phyloP scores from a whole-genome alignment of 176 grass and related monocot species.

The Triticum dicoccoides region DNA sequence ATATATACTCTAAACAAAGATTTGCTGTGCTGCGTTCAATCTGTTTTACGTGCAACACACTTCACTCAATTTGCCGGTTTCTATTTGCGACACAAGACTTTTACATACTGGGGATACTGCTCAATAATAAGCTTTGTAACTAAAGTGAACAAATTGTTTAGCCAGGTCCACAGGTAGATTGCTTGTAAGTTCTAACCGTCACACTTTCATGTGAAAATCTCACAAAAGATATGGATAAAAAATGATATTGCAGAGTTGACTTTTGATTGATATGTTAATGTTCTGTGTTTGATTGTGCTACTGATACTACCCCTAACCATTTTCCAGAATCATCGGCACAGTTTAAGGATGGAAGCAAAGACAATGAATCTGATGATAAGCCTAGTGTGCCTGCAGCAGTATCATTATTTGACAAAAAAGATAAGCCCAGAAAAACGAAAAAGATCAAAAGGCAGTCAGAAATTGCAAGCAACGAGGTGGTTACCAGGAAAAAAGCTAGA shows the following conservation, averaged over 20 bases:
- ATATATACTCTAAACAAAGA: slow-evolving; percentile 3
- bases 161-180: not conserved
- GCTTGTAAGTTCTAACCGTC: slow-evolving; percentile 6
- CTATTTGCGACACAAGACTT: not conserved
- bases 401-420: slow-evolving; percentile 46
- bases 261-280: not conserved
- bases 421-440: slow-evolving; percentile 57
- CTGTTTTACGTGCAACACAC: not conserved
- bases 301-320: slow-evolving; percentile 13
- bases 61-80: not conserved
- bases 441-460: slow-evolving; percentile 69
- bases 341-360: slow-evolving; percentile 80
- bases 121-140: not conserved
- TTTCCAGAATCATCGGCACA: slow-evolving; percentile 89
- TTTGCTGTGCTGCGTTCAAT: not conserved
- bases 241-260: slow-evolving; percentile 8
- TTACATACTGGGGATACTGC: slow-evolving; percentile 4
- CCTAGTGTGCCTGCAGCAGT: slow-evolving; percentile 41
- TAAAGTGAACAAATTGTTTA: not conserved
- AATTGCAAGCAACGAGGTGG: slow-evolving; percentile 44
- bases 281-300: slow-evolving; percentile 24
- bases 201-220: not conserved
- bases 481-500: slow-evolving; percentile 71
- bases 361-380: slow-evolving; percentile 67
- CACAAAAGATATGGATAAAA: not conserved